Evolutionary conservation across 495 filamentous ascomycete genomes (phyloP), one percentile per base, ranked within the genome.

Genomic region (Penicillium paradoxum): DNA sequence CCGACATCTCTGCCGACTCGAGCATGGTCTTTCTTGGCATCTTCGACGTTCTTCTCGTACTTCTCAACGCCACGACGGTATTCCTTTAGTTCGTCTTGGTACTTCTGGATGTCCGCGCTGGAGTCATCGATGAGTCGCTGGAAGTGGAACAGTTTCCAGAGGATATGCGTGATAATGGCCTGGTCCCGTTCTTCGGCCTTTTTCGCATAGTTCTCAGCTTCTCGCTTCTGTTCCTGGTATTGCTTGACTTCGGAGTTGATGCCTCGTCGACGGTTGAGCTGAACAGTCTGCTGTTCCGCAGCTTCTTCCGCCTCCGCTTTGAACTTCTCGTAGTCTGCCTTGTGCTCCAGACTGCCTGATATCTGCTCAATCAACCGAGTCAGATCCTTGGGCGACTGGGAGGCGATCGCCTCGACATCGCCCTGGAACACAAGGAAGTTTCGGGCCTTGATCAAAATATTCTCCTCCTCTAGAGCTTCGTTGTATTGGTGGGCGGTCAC

Each of bases 361-460:
- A 99, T 97, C 70, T 97, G 93, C 73, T 99, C 93, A 40, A 99
- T 95, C 45, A 97, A 71, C 19, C 89, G 84, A 0, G 93, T 99
- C n/a, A 97, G 81, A 57, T 97, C 93, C 57, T 85, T 88, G 0
- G 93, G 90, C 0, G 89, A 90, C 67, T 97, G 93, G 6, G 89
- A 87, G 5, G 93, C 95, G 57, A 99, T 97, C n/a, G 89, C 85
- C 71, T 99, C 93, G 38, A 99, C 93, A 66, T 99, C 93, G 46
- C 93, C 93, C 69, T 99, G 93, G 70, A 97, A 97, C 24, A 99
- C 93, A 0, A 99, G 79, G 70, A 97, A 99, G 67, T 97, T 97
- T 52, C 93, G 85, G 30, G 93, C 93, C 67, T 95, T 96, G 72
- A 99, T 96, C 60, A 97, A 72, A 53, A 99, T 99, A 58, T 96